phyloP scores from a whole-genome alignment of 164 flowering plant genomes.

The Euptelea pleiosperma region DNA sequence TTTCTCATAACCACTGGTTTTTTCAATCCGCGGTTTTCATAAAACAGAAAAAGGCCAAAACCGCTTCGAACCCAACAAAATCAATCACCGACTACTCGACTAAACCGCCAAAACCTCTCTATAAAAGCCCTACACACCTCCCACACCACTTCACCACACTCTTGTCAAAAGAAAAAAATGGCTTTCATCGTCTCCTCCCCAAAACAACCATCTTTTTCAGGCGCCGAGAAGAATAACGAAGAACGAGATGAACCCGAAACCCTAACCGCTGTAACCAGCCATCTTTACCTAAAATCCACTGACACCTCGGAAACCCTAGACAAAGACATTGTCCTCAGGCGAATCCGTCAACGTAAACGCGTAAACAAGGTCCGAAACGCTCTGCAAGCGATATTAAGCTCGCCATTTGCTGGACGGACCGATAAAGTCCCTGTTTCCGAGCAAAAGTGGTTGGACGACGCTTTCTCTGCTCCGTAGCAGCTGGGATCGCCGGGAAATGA shows the following conservation, averaged over 20 bases:
- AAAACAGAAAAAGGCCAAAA: background rate
- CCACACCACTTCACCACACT: background rate
- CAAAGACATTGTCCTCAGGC: constrained; percentile 54
- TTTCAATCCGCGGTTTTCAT: background rate
- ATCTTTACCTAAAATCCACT: constrained; percentile 41
- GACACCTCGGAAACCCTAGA: constrained; percentile 27
- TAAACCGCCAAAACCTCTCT: background rate
- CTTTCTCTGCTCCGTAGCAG: constrained; percentile 32
- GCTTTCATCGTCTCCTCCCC: constrained; percentile 30
- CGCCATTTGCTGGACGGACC: constrained; percentile 3
- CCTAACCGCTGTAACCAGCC: constrained; percentile 25
- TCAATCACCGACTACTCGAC: background rate
- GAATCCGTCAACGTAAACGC: constrained; percentile 54
- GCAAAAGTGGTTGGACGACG: constrained; percentile 40
- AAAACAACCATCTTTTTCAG: constrained; percentile 15
- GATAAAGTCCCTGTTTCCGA: constrained; percentile 2
- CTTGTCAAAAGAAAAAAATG: constrained; percentile 19
- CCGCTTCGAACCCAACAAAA: background rate
- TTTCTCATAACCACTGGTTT: background rate
- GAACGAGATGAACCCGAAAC: constrained; percentile 13
- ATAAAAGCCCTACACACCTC: constrained; percentile 4
- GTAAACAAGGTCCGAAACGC: constrained; percentile 31
- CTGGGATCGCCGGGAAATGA: background rate
- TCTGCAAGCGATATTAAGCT: constrained; percentile 16
- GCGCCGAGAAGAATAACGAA: constrained; percentile 18